Base-by-base conservation (phyloP, 768 basidiomycete species). In the Flagelloscypha sp. region DNA sequence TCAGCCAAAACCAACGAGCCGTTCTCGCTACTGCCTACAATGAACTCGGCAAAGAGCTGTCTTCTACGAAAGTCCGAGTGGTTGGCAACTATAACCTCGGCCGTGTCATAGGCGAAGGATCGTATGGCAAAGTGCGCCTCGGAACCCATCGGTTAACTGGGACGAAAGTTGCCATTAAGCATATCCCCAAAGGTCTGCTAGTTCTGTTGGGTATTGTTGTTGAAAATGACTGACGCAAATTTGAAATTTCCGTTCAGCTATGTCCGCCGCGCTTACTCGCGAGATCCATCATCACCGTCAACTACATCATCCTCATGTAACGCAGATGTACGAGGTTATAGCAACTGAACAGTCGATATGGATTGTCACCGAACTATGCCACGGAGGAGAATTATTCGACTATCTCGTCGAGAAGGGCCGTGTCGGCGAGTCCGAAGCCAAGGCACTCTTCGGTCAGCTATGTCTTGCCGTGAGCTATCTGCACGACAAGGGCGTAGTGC, bases 201-300 rank as follows among this genome's bases (percentile, higher is more conserved):
- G n/a, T n/a, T n/a, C n/a, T n/a, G n/a, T n/a, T n/a, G n/a, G n/a
- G n/a, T n/a, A n/a, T n/a, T n/a, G n/a, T n/a, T n/a, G n/a, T n/a
- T n/a, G n/a, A n/a, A n/a, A n/a, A n/a, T n/a, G n/a, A n/a, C n/a
- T n/a, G n/a, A n/a, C n/a, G n/a, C n/a, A n/a, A n/a, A n/a, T n/a
- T n/a, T n/a, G n/a, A n/a, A n/a, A n/a, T n/a, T n/a, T n/a, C n/a
- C n/a, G n/a, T n/a, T n/a, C n/a, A n/a, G 76, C 80, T 38, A 76
- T 90, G 69, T 88, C 93, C 21, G 74, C 92, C 5, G 74, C 84
- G 12, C 72, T 99, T 25, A 99, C 95, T 18, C 78, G 94, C 45
- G 94, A 99, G 63, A 95, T 99, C 37, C 94, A 99, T 53, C 95
- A 99, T 51, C 94, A 99, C 62, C 84, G 94, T 33, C 85, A 89